These are phyloP conservation scores for Hippophae tibetana DNA, from an alignment of 306 rosid species.

Conservation along the genomic window DNA sequence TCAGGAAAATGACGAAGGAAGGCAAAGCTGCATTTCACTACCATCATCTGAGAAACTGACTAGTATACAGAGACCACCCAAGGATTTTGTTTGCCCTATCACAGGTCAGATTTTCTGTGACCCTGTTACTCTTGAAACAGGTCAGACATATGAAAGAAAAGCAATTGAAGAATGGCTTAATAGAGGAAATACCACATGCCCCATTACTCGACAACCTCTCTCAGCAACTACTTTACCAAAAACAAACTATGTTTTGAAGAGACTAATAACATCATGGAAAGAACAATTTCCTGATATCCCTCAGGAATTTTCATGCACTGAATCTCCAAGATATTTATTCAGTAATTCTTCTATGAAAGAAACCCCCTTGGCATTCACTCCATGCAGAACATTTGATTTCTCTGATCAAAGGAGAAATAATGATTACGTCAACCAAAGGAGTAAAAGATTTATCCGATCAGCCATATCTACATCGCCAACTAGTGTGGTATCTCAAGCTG, in stretches of 20 bases:
- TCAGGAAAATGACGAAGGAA: slow-evolving; percentile 52
- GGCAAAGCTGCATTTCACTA: slow-evolving; percentile 35
- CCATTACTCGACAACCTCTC: slow-evolving; percentile 71
- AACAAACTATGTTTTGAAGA: slow-evolving; percentile 87
- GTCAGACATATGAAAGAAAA: slow-evolving; percentile 88
- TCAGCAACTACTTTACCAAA: slow-evolving; percentile 57
- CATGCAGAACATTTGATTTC: slow-evolving; percentile 26
- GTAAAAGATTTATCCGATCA: slow-evolving; percentile 43
- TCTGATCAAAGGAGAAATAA: slow-evolving; percentile 30
- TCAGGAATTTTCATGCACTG: slow-evolving; percentile 48
- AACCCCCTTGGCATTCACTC: slow-evolving; percentile 25
- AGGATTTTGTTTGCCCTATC: slow-evolving; percentile 88
- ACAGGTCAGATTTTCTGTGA: slow-evolving; percentile 77
- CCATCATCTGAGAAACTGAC: slow-evolving; percentile 40
- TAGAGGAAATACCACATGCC: slow-evolving; percentile 85
- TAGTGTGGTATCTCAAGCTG: slow-evolving; percentile 78
- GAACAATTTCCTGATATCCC: slow-evolving; percentile 69
- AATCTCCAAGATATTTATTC: slow-evolving; percentile 42
- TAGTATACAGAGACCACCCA: slow-evolving; percentile 54
- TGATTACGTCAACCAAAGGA: slow-evolving; percentile 40
- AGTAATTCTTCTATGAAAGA: slow-evolving; percentile 37
- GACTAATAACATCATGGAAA: slow-evolving; percentile 84
- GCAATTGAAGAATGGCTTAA: slow-evolving; percentile 91
- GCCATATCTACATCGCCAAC: slow-evolving; percentile 52
- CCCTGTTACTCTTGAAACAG: slow-evolving; percentile 95